Base-by-base conservation (phyloP, 139 green algal species). In the Picochlorum sp. region DNA sequence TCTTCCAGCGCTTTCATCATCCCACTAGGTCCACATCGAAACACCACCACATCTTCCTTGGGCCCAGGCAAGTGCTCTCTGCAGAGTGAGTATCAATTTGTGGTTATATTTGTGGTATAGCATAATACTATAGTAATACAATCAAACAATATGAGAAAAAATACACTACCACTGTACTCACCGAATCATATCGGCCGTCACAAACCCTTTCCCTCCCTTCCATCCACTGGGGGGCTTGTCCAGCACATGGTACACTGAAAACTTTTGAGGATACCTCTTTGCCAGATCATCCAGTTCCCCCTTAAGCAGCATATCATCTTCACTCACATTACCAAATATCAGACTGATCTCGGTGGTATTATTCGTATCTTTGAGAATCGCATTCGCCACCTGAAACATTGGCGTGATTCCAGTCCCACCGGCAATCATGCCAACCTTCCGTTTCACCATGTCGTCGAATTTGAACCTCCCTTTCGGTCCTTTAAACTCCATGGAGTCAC, bases 361-460 rank as follows among this genome's bases (percentile, higher is more conserved):
- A 28, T 79, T 47, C 1, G 77, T 61, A 57, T 94, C 80, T 50
- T 81, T 80, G 25, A 96, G 41, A 14, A 82, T 62, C 8, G 44
- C 49, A 16, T 64, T 33, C 0, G 36, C 40, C 10, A 86, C 57
- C 64, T 97, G 90, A 43, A 81, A 95, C 90, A 97, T 97, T 49
- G 90, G 90, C 0, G 90, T 96, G 43, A 97, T 87, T 18, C 90
- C 90, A 2, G 89, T 91, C 60, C 90, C 90, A n/a, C 90, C 90
- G 39, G 85, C 89, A 30, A 97, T 33, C 90, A 97, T 96, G 52
- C 90, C 85, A 20, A 91, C 74, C 25, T 70, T 55, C 18, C 65
- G 64, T 33, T 14, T 87, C 83, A 70, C 80, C 81, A 75, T 85
- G 85, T 12, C 61, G 62, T 62, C 59, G 68, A 94, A 93, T 16